A percentile compares a stretch with the other conserved stretches of the same genome.
Conservation (phyloP, 495 filamentous ascomycete species). For the Hyaloscypha hepaticicola region DNA sequence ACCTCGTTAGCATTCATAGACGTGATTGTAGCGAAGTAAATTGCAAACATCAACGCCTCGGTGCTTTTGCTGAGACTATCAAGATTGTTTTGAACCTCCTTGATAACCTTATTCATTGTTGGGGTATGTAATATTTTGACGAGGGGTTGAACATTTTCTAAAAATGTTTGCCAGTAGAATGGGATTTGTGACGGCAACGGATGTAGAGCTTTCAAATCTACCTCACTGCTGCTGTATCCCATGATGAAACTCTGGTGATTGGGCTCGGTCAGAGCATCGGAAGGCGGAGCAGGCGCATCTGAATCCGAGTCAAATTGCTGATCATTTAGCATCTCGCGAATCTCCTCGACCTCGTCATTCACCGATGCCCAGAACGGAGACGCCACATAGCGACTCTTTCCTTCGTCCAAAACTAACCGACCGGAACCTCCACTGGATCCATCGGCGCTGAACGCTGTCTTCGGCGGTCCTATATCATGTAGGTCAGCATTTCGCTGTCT, state of each 20-base stretch:
- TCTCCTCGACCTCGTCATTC: slow-evolving; percentile 68
- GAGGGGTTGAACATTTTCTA: slow-evolving; percentile 72
- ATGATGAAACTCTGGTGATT: slow-evolving; percentile 71
- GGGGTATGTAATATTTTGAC: slow-evolving; percentile 66
- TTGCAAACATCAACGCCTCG: slow-evolving; percentile 75
- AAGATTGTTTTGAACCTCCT: slow-evolving; percentile 48
- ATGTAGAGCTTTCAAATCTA: slow-evolving; percentile 44
- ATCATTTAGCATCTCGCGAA: slow-evolving; percentile 40
- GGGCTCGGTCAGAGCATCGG: slow-evolving; percentile 44
- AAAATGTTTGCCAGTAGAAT: slow-evolving; percentile 66
- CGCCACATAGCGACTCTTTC: slow-evolving; percentile 80
- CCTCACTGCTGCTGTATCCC: slow-evolving; percentile 61
- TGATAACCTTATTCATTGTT: slow-evolving; percentile 39
- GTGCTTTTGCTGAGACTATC: slow-evolving; percentile 56
- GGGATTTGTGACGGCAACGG: slow-evolving; percentile 62
- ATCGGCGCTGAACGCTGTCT: slow-evolving; percentile 25
- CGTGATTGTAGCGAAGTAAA: slow-evolving; percentile 74
- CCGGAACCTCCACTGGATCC: slow-evolving; percentile 67
- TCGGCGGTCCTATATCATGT: no score
- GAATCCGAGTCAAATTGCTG: slow-evolving; percentile 54
- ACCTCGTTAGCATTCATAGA: slow-evolving; percentile 58
- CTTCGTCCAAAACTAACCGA: slow-evolving; percentile 78
- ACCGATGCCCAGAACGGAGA: slow-evolving; percentile 88
- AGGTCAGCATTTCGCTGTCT: no score
- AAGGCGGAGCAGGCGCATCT: slow-evolving; percentile 35